Conservation (phyloP, 208 protist genomes). For the Crithidia brevicula region DNA sequence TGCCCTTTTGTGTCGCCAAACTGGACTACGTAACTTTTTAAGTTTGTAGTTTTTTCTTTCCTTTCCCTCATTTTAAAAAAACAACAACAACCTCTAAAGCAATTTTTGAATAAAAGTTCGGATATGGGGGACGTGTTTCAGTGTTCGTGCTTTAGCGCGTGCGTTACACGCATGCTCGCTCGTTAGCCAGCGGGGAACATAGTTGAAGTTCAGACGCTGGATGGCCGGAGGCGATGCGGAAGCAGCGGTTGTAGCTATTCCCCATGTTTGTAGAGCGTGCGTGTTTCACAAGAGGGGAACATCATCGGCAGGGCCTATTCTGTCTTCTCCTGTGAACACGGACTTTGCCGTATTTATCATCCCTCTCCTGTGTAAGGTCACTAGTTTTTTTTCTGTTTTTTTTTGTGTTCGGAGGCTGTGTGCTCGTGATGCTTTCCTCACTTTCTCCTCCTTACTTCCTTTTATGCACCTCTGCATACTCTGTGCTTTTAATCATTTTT, state of each 20-base stretch:
- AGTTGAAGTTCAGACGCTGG: too few species aligned
- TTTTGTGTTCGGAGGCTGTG: neutral
- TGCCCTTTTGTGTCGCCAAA: slow-evolving; percentile 33
- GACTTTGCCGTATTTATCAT: neutral
- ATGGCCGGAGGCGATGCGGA: too few species aligned
- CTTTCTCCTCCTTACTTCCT: neutral
- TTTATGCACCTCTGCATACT: too few species aligned
- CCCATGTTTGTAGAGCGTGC: neutral
- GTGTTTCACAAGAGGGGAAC: too few species aligned
- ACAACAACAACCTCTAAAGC: slow-evolving; percentile 2
- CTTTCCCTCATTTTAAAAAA: slow-evolving; percentile 13
- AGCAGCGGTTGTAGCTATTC: too few species aligned
- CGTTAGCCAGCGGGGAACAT: too few species aligned
- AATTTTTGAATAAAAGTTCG: neutral
- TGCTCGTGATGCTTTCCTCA: neutral
- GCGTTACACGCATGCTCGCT: too few species aligned
- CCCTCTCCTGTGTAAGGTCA: neutral
- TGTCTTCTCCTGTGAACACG: neutral
- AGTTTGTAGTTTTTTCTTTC: slow-evolving; percentile 31
- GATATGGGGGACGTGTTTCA: neutral
- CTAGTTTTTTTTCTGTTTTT: neutral
- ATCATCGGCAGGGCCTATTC: too few species aligned
- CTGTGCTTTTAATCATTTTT: too few species aligned
- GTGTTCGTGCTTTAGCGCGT: neutral
- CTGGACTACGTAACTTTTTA: slow-evolving; percentile 26